phyloP scores from a whole-genome alignment of 257 asterid genomes.

The Fraxinus pennsylvanica region DNA sequence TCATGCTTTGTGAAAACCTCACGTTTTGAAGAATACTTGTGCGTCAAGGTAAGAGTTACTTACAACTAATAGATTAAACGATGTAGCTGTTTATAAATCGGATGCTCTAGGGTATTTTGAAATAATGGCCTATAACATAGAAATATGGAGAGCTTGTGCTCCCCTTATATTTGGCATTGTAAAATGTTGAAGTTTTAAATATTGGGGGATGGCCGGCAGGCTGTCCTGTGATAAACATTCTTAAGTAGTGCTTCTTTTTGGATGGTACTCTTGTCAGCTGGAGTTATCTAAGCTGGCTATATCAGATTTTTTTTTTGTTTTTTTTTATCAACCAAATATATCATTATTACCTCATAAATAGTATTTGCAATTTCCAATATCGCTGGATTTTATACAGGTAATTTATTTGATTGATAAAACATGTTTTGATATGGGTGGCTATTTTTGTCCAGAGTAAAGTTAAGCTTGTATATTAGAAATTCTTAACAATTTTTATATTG shows the following conservation, averaged over 20 bases:
- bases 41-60: conserved; percentile 79
- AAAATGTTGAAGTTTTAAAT: background rate
- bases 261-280: background rate
- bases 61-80: background rate
- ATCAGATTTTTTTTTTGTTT: background rate
- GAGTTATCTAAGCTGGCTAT: background rate
- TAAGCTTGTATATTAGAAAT: background rate
- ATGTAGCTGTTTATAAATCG: background rate
- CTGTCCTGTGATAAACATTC: background rate
- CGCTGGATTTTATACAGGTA: background rate
- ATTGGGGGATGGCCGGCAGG: background rate
- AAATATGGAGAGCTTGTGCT: background rate
- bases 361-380: background rate
- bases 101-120: background rate
- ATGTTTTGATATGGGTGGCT: background rate
- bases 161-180: background rate
- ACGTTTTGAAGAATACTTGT: conserved; percentile 88
- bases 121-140: too few species aligned
- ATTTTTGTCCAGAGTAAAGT: background rate
- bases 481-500: background rate
- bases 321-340: background rate
- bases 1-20: conserved; percentile 99
- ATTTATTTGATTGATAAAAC: background rate
- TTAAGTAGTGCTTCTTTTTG: background rate
- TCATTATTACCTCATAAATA: background rate